These are phyloP conservation scores for Globisporangium ultimum DNA, from an alignment of 352 stramenopile species.

Conservation along the genomic window DNA sequence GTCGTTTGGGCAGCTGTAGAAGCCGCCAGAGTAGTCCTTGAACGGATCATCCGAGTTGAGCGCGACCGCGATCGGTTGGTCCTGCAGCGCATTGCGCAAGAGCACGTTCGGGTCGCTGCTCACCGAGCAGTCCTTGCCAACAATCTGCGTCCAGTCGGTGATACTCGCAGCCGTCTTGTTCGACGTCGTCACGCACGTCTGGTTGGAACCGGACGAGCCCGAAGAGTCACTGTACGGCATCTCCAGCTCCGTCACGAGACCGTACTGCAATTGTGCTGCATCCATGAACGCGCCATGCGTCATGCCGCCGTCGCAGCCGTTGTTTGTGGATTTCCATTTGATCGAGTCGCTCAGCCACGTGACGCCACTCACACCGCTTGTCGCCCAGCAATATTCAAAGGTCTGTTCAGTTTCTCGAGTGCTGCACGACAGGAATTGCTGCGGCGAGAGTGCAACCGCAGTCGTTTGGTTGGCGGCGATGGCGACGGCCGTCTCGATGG, in stretches of 20 bases:
- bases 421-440: conserved; percentile 76
- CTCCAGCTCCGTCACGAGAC: conserved; percentile 63
- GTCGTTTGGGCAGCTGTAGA: conserved; percentile 71
- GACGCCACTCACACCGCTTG: conserved; percentile 28
- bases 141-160: conserved; percentile 60
- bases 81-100: conserved; percentile 48
- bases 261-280: conserved; percentile 49
- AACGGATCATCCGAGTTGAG: conserved; percentile 75
- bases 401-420: conserved; percentile 60
- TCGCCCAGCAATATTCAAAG: conserved; percentile 77
- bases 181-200: conserved; percentile 16
- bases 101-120: conserved; percentile 51
- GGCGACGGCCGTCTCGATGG: conserved; percentile 73
- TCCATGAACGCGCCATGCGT: conserved; percentile 80
- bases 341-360: conserved; percentile 60
- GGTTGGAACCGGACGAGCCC: not conserved
- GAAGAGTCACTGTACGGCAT: conserved; percentile 55
- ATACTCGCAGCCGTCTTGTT: conserved; percentile 73
- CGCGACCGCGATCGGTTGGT: conserved; percentile 68
- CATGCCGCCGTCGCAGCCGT: conserved; percentile 80
- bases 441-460: conserved; percentile 64
- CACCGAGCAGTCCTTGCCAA: conserved; percentile 49
- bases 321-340: conserved; percentile 74
- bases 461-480: conserved; percentile 57
- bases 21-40: conserved; percentile 62